Evolutionary conservation across 208 protist species (phyloP).

Genomic region (Kentomonas sorsogonicus): DNA sequence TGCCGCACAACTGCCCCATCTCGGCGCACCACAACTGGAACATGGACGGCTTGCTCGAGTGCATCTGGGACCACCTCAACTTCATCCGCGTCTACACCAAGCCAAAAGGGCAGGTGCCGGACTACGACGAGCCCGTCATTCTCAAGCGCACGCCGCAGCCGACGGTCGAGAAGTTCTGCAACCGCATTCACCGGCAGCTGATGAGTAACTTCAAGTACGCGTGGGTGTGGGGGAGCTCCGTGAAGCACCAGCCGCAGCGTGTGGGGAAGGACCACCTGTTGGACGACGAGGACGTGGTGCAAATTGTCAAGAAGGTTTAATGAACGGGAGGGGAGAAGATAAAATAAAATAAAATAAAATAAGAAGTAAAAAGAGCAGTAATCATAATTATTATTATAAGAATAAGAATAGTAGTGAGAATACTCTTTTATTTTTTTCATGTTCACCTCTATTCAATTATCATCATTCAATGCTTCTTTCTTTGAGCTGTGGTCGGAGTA

Average conservation of each 20-base stretch:
- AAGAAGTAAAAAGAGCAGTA: conserved; percentile 2
- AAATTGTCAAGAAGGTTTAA: conserved; percentile 97
- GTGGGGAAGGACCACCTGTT: conserved; percentile 97
- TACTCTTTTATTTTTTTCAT: conserved; percentile 7
- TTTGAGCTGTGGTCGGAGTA: too few species aligned
- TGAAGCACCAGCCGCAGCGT: conserved; percentile 97
- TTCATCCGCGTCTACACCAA: conserved; percentile 98
- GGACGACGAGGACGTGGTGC: conserved; percentile 98
- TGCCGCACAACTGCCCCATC: conserved; percentile 97
- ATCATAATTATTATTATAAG: neutral
- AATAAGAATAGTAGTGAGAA: neutral
- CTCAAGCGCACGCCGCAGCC: conserved; percentile 79
- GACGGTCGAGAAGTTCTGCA: conserved; percentile 96
- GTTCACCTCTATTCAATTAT: conserved; percentile 1
- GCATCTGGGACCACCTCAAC: conserved; percentile 97
- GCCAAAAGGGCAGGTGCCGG: conserved; percentile 95
- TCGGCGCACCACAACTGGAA: conserved; percentile 97
- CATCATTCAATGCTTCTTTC: conserved; percentile 8
- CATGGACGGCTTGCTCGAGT: conserved; percentile 96
- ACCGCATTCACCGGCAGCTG: conserved; percentile 96
- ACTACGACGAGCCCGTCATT: conserved; percentile 98
- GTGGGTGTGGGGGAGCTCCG: conserved; percentile 96
- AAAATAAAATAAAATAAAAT: too few species aligned
- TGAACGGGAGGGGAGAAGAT: too few species aligned
- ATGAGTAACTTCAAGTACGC: conserved; percentile 98